Evolutionary conservation across 2,329 filamentous ascomycete genomes (phyloP), one percentile per base, ranked within the genome.

Genomic region (Aureobasidium leucospermi): DNA sequence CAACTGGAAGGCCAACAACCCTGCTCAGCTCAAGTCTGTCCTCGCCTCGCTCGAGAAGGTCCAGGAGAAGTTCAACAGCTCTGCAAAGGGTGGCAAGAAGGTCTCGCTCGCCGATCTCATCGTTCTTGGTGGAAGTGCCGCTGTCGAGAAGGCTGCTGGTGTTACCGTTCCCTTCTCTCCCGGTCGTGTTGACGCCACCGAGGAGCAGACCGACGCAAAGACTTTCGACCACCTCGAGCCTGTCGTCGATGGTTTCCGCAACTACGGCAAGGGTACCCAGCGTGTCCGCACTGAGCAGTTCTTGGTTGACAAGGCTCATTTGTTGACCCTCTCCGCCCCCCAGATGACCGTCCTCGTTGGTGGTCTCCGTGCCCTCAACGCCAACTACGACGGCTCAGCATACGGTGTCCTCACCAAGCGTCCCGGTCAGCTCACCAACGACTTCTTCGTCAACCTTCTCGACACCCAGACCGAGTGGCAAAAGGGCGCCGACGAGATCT

Each of bases 391-490:
- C 66, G 85, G 85, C 43, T 89, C 86, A 0, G 69, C 76, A 28
- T 73, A 82, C 60, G 88, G 88, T 61, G 80, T 91, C 60, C 79
- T 91, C 68, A 92, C 88, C 60, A 78, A 79, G 65, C 78, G 77
- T 7, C 85, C 86, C 1, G 88, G 88, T 43, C 74, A 82, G 65
- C 78, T 92, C 67, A 88, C 84, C 68, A 90, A 88, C 73, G 88
- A 91, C 75, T 92, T 90, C 80, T 92, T 92, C 69, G 81, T 89
- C 73, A 90, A 91, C 76, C 78, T 92, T 1, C 81, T 92, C 28
- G 87, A 90, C 68, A 82, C 80, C 67, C 76, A 74, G 71, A 88
- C 81, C 6, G 77, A 74, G 23, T 91, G 88, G 88, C 84, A 83
- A 75, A 67, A 81, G 0, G 74, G 74, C 41, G 7, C 16, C 7